These are phyloP conservation scores for Striga hermonthica DNA, from an alignment of 305 asterid genomes.

Conservation along the genomic window DNA sequence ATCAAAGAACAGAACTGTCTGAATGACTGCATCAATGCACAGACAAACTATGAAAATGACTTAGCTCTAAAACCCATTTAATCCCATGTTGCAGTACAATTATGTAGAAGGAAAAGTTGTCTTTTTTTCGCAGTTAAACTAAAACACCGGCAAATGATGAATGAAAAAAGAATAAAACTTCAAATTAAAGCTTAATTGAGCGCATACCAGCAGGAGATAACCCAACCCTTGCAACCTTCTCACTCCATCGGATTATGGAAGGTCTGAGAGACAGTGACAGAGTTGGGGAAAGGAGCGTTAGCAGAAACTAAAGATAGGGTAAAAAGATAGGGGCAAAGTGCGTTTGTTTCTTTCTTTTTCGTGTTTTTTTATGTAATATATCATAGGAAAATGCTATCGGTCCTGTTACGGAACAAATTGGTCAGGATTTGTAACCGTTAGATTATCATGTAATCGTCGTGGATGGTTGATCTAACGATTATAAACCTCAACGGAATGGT, in stretches of 20 bases:
- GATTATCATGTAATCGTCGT: too few species aligned
- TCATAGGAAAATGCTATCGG: too few species aligned
- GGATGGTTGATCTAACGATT: too few species aligned
- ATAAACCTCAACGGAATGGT: too few species aligned
- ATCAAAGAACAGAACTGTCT: background rate
- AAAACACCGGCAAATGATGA: slow-evolving; percentile 24
- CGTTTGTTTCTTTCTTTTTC: slow-evolving; percentile 2
- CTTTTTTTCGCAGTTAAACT: background rate
- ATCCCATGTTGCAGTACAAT: slow-evolving; percentile 23
- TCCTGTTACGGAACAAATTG: too few species aligned
- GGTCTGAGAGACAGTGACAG: slow-evolving; percentile 17
- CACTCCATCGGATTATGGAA: slow-evolving; percentile 39
- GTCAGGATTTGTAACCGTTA: too few species aligned
- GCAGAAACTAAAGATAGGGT: slow-evolving; percentile 44
- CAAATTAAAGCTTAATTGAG: background rate
- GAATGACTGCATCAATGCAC: background rate
- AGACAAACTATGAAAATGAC: slow-evolving; percentile 11
- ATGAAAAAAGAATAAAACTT: slow-evolving; percentile 28
- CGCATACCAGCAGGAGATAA: slow-evolving; percentile 36
- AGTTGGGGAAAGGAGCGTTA: slow-evolving; percentile 6
- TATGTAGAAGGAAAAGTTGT: background rate
- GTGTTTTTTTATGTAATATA: too few species aligned
- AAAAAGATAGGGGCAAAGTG: slow-evolving; percentile 32
- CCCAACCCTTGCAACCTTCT: slow-evolving; percentile 39
- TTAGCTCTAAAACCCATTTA: slow-evolving; percentile 12